Percentiles rank a stretch among this genome's conserved stretches.
Evolutionary conservation across 176 grass and related monocot genomes (phyloP).

Genomic region (Canna indica): DNA sequence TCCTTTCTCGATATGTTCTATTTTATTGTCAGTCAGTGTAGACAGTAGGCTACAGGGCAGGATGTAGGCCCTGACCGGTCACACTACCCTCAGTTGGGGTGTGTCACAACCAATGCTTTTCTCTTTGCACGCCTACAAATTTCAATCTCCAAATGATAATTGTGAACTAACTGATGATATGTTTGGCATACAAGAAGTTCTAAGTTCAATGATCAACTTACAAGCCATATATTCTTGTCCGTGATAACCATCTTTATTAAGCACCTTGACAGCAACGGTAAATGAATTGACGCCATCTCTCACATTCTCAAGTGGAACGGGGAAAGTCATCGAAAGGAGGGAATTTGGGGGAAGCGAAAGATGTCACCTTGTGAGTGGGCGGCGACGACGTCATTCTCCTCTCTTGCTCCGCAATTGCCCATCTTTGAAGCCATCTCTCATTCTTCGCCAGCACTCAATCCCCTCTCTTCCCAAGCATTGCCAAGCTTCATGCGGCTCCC

Average conservation of each 20-base stretch:
- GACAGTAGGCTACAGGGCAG: no score
- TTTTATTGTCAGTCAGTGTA: no score
- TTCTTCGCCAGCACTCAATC: slow-evolving; percentile 28
- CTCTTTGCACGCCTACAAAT: slow-evolving; percentile 78
- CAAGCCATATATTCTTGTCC: slow-evolving; percentile 99
- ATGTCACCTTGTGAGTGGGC: slow-evolving; percentile 79
- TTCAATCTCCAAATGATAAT: no score
- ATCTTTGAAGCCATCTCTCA: slow-evolving; percentile 57
- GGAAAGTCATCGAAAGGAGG: background rate
- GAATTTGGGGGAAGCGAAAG: slow-evolving; percentile 9
- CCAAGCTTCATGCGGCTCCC: slow-evolving; percentile 2
- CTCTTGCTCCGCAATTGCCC: slow-evolving; percentile 93
- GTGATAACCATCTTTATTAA: slow-evolving; percentile 98
- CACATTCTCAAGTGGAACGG: slow-evolving; percentile 87
- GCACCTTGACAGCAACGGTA: slow-evolving; percentile 93
- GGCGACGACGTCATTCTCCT: slow-evolving; percentile 97
- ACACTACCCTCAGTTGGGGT: no score
- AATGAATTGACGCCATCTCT: slow-evolving; percentile 84
- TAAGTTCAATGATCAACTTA: no score
- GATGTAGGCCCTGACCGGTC: no score
- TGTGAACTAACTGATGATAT: no score
- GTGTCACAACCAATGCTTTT: slow-evolving; percentile 72
- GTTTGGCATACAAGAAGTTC: no score
- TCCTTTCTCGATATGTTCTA: no score
- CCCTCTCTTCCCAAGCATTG: background rate